These are phyloP conservation scores for Cercospora zeae-maydis DNA, from an alignment of 2,329 filamentous ascomycete genomes.

Conservation along the genomic window DNA sequence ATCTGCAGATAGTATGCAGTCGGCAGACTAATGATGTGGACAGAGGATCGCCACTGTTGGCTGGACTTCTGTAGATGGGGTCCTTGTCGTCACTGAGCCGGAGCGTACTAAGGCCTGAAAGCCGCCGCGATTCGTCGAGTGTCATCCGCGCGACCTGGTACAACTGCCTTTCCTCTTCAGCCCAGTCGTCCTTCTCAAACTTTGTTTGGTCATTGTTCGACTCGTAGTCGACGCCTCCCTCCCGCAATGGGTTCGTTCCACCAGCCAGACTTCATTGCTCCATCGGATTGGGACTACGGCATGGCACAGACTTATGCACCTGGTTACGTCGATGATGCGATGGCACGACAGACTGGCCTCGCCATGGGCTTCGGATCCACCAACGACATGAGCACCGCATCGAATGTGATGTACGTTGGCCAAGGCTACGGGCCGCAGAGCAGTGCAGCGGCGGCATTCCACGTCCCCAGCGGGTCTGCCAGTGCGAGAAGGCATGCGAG, in stretches of 20 bases:
- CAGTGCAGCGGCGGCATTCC: conserved; percentile 5
- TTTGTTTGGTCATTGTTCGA: conserved; percentile 6
- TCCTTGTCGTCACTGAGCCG: conserved; percentile 4
- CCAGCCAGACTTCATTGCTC: conserved; percentile 7
- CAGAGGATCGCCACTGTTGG: neutral
- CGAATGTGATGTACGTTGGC: conserved; percentile 7
- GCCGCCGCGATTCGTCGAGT: conserved; percentile 8
- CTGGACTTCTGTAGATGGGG: neutral
- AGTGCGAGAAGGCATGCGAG: conserved; percentile 6
- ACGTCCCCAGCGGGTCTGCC: conserved; percentile 9
- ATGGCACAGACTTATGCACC: conserved; percentile 5
- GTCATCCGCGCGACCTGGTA: conserved; percentile 6
- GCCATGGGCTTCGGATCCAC: neutral
- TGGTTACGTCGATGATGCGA: neutral
- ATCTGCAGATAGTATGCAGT: neutral
- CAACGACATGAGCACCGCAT: conserved; percentile 2
- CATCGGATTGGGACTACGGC: conserved; percentile 3
- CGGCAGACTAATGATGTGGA: neutral
- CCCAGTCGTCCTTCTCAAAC: conserved; percentile 6
- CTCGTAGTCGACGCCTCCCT: neutral
- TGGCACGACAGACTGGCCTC: neutral
- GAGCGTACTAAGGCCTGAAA: conserved; percentile 5
- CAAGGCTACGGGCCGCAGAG: conserved; percentile 5
- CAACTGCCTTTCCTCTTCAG: neutral
- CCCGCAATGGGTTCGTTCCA: conserved; percentile 6